These are phyloP conservation scores for Venturia oleaginea DNA, from an alignment of 2,329 filamentous ascomycete species.

Conservation along the genomic window DNA sequence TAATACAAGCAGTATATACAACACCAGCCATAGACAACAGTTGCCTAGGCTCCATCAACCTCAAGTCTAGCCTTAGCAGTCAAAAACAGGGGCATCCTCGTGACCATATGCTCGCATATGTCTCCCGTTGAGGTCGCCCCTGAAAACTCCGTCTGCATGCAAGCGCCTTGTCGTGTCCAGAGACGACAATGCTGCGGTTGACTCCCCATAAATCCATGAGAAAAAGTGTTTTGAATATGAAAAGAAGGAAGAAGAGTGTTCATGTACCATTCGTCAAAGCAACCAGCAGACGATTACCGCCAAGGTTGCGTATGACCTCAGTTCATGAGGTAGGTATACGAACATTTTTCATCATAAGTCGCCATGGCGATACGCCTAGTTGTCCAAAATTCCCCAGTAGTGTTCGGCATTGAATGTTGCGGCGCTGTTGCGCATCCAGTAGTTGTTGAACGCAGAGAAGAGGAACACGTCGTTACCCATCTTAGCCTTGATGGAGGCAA, in stretches of 20 bases:
- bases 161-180: background rate
- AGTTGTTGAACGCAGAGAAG: slow-evolving; percentile 71
- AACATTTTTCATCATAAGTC: background rate
- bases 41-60: background rate
- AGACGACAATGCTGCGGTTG: background rate
- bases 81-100: background rate
- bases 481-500: slow-evolving; percentile 52
- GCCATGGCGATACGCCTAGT: background rate
- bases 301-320: background rate
- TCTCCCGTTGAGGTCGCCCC: background rate
- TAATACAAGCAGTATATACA: background rate
- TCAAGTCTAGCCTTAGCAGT: background rate
- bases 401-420: slow-evolving; percentile 63
- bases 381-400: slow-evolving; percentile 57
- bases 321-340: background rate
- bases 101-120: background rate
- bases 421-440: slow-evolving; percentile 61
- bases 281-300: background rate
- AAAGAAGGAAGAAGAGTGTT: background rate
- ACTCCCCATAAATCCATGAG: background rate
- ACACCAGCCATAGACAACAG: background rate
- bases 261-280: background rate
- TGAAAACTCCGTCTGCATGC: background rate
- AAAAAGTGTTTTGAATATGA: background rate
- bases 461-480: slow-evolving; percentile 57